A percentile compares a stretch with the other conserved stretches of the same genome.
Evolutionary conservation across 768 basidiomycete genomes (phyloP).

Genomic region (Erythrobasidium yunnanense): DNA sequence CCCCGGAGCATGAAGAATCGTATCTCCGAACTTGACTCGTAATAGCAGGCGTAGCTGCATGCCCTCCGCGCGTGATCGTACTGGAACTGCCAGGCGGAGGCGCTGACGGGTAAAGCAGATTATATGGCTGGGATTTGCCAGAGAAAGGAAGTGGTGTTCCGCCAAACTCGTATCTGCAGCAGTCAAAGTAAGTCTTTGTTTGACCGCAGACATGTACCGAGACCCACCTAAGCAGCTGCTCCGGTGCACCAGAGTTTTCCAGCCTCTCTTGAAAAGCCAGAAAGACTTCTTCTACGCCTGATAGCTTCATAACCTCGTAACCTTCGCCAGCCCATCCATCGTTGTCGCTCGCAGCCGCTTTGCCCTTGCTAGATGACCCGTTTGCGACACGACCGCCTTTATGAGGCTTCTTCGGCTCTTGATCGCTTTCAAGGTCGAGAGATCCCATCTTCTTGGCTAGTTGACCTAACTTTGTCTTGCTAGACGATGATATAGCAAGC

Average conservation of each 20-base stretch:
- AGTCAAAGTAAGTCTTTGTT: too few species aligned
- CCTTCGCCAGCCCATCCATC: slow-evolving; percentile 15
- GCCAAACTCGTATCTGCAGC: slow-evolving; percentile 18
- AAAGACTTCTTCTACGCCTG: slow-evolving; percentile 20
- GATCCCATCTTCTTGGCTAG: background rate
- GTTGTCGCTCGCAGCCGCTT: background rate
- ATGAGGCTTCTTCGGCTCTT: slow-evolving; percentile 4
- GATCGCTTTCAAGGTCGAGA: background rate
- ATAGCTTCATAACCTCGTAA: slow-evolving; percentile 15
- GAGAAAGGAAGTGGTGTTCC: slow-evolving; percentile 16
- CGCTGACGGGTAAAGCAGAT: background rate
- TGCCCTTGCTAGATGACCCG: background rate
- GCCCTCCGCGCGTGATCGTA: background rate
- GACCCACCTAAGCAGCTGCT: slow-evolving; percentile 5
- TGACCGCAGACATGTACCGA: too few species aligned
- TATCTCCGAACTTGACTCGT: background rate
- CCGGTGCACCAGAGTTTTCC: slow-evolving; percentile 2
- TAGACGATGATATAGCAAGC: background rate
- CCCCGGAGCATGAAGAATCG: background rate
- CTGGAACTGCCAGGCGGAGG: background rate
- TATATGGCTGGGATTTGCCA: slow-evolving; percentile 13
- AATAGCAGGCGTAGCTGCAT: background rate
- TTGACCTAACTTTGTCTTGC: background rate
- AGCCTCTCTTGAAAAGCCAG: slow-evolving; percentile 23
- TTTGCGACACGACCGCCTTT: slow-evolving; percentile 8